These are phyloP conservation scores for Flaveria trinervia DNA, from an alignment of 129 eudicot genomes.

Conservation along the genomic window DNA sequence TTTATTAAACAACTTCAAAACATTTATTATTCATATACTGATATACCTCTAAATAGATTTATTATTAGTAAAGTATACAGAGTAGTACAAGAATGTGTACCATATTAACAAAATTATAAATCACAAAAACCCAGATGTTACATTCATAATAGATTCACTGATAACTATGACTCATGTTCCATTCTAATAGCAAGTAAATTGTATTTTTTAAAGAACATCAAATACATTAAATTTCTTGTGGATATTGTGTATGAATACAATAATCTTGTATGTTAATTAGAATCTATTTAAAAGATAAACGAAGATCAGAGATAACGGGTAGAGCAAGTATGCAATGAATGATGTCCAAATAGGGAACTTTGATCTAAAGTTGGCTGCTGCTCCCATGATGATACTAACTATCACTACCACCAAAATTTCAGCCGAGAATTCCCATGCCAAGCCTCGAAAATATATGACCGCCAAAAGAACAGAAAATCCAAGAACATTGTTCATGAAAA, in stretches of 20 bases:
- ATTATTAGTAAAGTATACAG: not conserved
- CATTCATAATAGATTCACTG: not conserved
- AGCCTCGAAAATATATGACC: conserved; percentile 54
- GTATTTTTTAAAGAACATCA: not conserved
- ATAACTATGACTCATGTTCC: not conserved
- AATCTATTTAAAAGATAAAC: conserved; percentile 46
- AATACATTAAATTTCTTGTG: not conserved
- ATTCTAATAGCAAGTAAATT: not conserved
- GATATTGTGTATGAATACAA: not conserved
- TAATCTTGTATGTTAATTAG: not conserved
- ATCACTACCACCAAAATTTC: conserved; percentile 60
- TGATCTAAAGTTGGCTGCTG: conserved; percentile 56
- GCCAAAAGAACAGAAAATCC: conserved; percentile 74
- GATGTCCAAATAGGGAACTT: conserved; percentile 75
- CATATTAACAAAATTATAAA: not conserved
- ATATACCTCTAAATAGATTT: not conserved
- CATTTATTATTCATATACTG: not conserved
- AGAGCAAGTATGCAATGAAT: conserved; percentile 58
- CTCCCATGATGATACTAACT: conserved; percentile 53
- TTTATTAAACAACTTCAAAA: not conserved
- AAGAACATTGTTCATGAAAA: conserved; percentile 82
- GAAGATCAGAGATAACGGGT: conserved; percentile 69
- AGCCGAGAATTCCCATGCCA: conserved; percentile 69
- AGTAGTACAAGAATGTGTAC: not conserved
- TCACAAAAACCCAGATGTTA: not conserved